These are phyloP conservation scores for Candida labiduridarum DNA, from an alignment of 1,139 yeast genomes.

Conservation along the genomic window DNA sequence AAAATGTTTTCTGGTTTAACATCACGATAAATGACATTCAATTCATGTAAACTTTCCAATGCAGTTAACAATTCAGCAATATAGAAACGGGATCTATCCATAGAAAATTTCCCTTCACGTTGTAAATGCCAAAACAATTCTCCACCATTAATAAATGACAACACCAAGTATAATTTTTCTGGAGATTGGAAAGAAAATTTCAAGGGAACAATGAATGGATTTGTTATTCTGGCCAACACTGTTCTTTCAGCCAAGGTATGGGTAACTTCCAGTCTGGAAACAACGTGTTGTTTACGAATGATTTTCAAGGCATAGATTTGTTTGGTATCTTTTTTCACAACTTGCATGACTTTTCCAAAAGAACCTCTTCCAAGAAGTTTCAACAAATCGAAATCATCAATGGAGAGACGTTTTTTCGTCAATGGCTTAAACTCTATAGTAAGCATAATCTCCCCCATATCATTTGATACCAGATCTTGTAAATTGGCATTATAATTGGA, in stretches of 20 bases:
- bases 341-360: constrained; percentile 99
- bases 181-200: constrained; percentile 96
- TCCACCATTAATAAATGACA: constrained; percentile 96
- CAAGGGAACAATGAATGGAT: constrained; percentile 98
- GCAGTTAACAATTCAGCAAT: constrained; percentile 94
- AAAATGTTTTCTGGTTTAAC: constrained; percentile 94
- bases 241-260: constrained; percentile 97
- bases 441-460: constrained; percentile 59
- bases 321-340: constrained; percentile 89
- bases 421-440: constrained; percentile 79
- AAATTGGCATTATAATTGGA: constrained; percentile 24
- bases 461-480: constrained; percentile 16
- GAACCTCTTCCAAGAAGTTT: constrained; percentile 98
- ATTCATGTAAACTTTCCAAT: constrained; percentile 84
- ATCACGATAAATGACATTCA: constrained; percentile 92
- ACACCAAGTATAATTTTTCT: constrained; percentile 85
- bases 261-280: constrained; percentile 90
- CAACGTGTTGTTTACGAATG: constrained; percentile 89
- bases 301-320: constrained; percentile 94
- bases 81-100: constrained; percentile 88
- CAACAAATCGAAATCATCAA: constrained; percentile 88
- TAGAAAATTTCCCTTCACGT: constrained; percentile 84
- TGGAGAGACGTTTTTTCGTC: constrained; percentile 67
- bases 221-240: constrained; percentile 86
- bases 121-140: constrained; percentile 95